Evolutionary conservation across 2,329 filamentous ascomycete species (phyloP).

Genomic region (Beauveria bassiana): DNA sequence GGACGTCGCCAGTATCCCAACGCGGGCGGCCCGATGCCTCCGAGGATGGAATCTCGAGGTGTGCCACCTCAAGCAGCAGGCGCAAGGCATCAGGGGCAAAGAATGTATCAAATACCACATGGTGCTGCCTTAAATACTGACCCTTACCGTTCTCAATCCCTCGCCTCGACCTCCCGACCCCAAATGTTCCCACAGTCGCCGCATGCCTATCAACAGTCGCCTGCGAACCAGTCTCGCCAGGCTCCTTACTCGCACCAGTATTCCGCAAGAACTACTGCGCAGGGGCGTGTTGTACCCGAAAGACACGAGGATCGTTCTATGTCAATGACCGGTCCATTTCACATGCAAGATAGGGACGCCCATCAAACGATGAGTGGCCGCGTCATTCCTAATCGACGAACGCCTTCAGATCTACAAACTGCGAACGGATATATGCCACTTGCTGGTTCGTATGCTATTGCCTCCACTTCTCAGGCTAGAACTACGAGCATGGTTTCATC

Average conservation of each 20-base stretch:
- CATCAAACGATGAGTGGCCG: slow-evolving; percentile 93
- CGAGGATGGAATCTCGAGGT: slow-evolving; percentile 58
- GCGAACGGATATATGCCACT: slow-evolving; percentile 29
- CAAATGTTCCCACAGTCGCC: slow-evolving; percentile 61
- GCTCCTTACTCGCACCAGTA: slow-evolving; percentile 59
- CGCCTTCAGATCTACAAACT: slow-evolving; percentile 32
- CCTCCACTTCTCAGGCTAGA: slow-evolving; percentile 47
- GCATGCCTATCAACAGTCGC: slow-evolving; percentile 53
- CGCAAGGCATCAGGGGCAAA: slow-evolving; percentile 40
- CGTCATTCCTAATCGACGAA: slow-evolving; percentile 68
- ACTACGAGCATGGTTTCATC: slow-evolving; percentile 57
- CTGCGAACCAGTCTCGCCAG: slow-evolving; percentile 71
- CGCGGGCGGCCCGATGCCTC: slow-evolving; percentile 41
- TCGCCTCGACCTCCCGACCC: slow-evolving; percentile 69
- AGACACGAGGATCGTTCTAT: slow-evolving; percentile 88
- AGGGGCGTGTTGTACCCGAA: slow-evolving; percentile 85
- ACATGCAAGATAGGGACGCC: slow-evolving; percentile 65
- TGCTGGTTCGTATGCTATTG: slow-evolving; percentile 33
- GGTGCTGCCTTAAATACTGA: slow-evolving; percentile 73
- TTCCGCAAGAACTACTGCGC: slow-evolving; percentile 75
- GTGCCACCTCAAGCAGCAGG: slow-evolving; percentile 34
- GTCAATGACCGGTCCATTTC: slow-evolving; percentile 75
- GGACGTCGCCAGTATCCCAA: slow-evolving; percentile 40
- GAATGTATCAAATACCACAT: slow-evolving; percentile 55
- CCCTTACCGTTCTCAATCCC: slow-evolving; percentile 84